Percentiles rank a stretch among this genome's conserved stretches.
These are phyloP conservation scores for Amborella trichopoda DNA, from an alignment of 164 flowering plant genomes.

Conservation along the genomic window DNA sequence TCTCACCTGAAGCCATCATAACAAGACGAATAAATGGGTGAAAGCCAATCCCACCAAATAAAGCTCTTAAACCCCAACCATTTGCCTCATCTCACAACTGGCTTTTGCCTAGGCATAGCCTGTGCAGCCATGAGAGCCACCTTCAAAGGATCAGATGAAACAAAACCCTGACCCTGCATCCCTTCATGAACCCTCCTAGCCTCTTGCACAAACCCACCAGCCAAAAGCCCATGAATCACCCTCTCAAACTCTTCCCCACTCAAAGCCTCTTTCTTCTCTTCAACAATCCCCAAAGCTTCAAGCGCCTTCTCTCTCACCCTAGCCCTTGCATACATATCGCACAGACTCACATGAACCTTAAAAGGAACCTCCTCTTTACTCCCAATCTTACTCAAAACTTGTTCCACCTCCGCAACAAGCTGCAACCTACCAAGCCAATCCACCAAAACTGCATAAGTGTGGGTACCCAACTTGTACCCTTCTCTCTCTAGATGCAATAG, in stretches of 20 bases:
- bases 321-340: slow-evolving; percentile 62
- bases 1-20: too few relatives aligned
- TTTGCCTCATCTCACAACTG: too few relatives aligned
- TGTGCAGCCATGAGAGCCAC: slow-evolving; percentile 32
- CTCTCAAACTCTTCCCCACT: slow-evolving; percentile 47
- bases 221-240: slow-evolving; percentile 39
- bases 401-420: slow-evolving; percentile 77
- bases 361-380: slow-evolving; percentile 55
- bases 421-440: slow-evolving; percentile 73
- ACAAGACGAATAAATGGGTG: too few relatives aligned
- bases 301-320: slow-evolving; percentile 57
- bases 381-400: slow-evolving; percentile 39
- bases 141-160: slow-evolving; percentile 24
- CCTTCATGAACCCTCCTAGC: slow-evolving; percentile 32
- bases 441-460: slow-evolving; percentile 62
- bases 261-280: slow-evolving; percentile 55
- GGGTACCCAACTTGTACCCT: slow-evolving; percentile 66
- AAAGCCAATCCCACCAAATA: too few relatives aligned
- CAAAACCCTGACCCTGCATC: slow-evolving; percentile 60
- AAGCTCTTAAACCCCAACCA: too few relatives aligned
- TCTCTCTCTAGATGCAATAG: slow-evolving; percentile 64
- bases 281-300: slow-evolving; percentile 53
- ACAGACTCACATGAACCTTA: slow-evolving; percentile 62
- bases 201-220: slow-evolving; percentile 52
- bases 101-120: slow-evolving; percentile 12